Conservation (phyloP, 225 moss, liverwort and hornwort species). For the Anthoceros angustus region DNA sequence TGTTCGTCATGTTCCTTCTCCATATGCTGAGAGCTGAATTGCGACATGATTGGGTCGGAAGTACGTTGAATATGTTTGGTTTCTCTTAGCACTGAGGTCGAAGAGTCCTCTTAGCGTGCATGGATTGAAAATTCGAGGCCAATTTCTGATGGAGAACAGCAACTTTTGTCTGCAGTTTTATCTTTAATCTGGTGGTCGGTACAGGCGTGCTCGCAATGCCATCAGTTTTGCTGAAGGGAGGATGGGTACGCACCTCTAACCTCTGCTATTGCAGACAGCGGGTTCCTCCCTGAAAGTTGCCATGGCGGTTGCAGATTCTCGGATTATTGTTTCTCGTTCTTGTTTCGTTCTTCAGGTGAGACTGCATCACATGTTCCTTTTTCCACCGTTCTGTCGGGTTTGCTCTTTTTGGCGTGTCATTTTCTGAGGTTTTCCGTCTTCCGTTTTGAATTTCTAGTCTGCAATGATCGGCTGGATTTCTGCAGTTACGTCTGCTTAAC, state of each 20-base stretch:
- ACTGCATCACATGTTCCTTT: background rate
- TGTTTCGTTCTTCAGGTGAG: constrained; percentile 66
- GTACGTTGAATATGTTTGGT: too few species aligned
- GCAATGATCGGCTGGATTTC: background rate
- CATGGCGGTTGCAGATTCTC: constrained; percentile 36
- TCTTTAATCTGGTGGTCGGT: constrained; percentile 88
- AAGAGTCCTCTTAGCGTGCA: too few species aligned
- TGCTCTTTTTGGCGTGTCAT: background rate
- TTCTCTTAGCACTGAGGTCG: too few species aligned
- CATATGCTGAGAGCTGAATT: too few species aligned
- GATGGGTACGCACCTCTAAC: constrained; percentile 50
- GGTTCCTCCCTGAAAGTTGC: background rate
- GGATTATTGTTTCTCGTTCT: constrained; percentile 57
- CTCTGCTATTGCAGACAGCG: background rate
- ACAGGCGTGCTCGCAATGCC: constrained; percentile 89
- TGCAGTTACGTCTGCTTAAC: constrained; percentile 89
- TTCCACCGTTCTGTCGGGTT: background rate
- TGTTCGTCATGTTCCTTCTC: too few species aligned
- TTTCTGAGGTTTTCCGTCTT: background rate
- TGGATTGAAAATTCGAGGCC: too few species aligned
- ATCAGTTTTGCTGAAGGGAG: constrained; percentile 74
- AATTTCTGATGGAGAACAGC: too few species aligned
- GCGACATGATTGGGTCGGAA: too few species aligned
- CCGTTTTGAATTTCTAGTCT: background rate
- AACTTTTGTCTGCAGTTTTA: constrained; percentile 36